Evolutionary conservation across 2,329 filamentous ascomycete genomes (phyloP).

Genomic region (Ceratocystis ficicola): DNA sequence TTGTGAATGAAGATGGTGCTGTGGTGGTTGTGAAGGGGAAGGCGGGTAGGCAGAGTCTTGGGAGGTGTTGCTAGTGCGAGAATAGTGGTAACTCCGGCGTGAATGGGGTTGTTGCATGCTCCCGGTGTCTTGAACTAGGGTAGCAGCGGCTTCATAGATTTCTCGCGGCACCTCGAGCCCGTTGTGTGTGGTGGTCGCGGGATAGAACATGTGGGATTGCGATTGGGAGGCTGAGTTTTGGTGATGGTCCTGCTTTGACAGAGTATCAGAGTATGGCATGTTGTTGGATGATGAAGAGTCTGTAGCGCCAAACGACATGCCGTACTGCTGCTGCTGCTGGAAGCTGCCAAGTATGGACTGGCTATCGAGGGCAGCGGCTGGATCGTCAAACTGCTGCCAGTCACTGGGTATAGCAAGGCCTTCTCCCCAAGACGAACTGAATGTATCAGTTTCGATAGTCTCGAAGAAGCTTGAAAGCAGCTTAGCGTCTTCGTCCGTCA

Average conservation of each 20-base stretch:
- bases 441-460: conserved; percentile 40
- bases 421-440: conserved; percentile 40
- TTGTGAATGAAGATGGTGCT: conserved; percentile 1
- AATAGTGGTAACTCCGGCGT: conserved; percentile 29
- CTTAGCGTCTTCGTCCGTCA: conserved; percentile 50
- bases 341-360: conserved; percentile 25
- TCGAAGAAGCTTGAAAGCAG: conserved; percentile 48
- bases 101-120: conserved; percentile 34
- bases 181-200: conserved; percentile 9
- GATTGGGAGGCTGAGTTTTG: conserved; percentile 10
- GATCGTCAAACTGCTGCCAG: conserved; percentile 39
- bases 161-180: conserved; percentile 17
- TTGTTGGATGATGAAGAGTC: conserved; percentile 22
- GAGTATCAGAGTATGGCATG: not conserved
- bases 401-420: conserved; percentile 39
- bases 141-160: conserved; percentile 20
- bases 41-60: conserved; percentile 1
- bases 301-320: conserved; percentile 23
- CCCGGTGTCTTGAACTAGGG: conserved; percentile 22
- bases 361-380: conserved; percentile 24
- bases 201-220: not conserved
- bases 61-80: conserved; percentile 18
- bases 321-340: not conserved
- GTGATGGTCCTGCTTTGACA: not conserved
- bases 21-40: not conserved